Conservation (phyloP, 352 stramenopile genomes). For the Peronospora farinosa region DNA sequence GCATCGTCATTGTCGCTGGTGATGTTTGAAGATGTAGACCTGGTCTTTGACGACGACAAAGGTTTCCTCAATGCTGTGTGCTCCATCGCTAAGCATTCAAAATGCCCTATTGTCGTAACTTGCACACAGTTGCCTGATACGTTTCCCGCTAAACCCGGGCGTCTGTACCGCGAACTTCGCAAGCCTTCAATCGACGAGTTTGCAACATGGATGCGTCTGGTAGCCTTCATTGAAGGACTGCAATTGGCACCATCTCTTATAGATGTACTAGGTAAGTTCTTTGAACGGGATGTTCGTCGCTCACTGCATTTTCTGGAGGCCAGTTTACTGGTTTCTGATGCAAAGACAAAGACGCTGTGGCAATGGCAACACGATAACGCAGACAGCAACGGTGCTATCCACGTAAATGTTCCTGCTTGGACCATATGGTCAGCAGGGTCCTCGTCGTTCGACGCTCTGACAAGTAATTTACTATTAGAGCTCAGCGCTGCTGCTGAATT, state of each 20-base stretch:
- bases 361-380: constrained; percentile 19
- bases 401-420: constrained; percentile 40
- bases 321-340: constrained; percentile 24
- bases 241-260: constrained; percentile 33
- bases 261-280: constrained; percentile 43
- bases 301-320: constrained; percentile 66
- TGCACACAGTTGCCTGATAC: constrained; percentile 51
- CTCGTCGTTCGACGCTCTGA: constrained; percentile 52
- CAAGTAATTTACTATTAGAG: constrained; percentile 50
- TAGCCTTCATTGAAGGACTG: constrained; percentile 52
- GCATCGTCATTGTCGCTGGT: constrained; percentile 65
- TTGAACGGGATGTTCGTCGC: constrained; percentile 59
- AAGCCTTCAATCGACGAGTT: constrained; percentile 58
- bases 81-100: constrained; percentile 74
- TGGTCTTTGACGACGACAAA: constrained; percentile 79
- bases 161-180: constrained; percentile 32
- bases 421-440: constrained; percentile 29
- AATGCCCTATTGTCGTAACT: constrained; percentile 75
- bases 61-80: constrained; percentile 63
- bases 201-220: constrained; percentile 51
- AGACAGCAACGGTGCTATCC: constrained; percentile 4
- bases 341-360: constrained; percentile 20
- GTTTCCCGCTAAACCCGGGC: constrained; percentile 48
- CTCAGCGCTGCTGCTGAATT: constrained; percentile 20
- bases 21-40: constrained; percentile 79